Evolutionary conservation across 805 yeast genomes (phyloP).

Genomic region (Starmera dryadoides): DNA sequence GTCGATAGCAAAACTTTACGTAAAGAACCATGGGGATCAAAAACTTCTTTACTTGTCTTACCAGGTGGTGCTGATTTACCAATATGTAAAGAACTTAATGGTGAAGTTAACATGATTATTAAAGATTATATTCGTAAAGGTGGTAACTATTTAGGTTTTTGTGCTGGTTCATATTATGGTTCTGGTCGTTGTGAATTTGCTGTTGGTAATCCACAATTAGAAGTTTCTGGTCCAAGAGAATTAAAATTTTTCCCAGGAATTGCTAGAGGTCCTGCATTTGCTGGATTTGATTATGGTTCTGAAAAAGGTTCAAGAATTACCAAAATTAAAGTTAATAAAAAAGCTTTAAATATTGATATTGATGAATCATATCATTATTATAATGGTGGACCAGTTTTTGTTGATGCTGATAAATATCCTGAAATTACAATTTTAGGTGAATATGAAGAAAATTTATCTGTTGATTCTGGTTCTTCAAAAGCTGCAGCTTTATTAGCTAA

Average conservation of each 20-base stretch:
- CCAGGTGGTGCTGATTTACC: conserved; percentile 99
- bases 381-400: conserved; percentile 89
- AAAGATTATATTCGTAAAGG: conserved; percentile 64
- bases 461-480: conserved; percentile 27
- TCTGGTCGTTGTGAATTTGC: conserved; percentile 77
- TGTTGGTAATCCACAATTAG: conserved; percentile 59
- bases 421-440: conserved; percentile 69
- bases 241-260: conserved; percentile 76
- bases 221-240: conserved; percentile 83
- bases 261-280: conserved; percentile 73
- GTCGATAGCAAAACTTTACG: conserved; percentile 55
- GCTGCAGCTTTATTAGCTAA: conserved; percentile 72
- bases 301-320: conserved; percentile 72
- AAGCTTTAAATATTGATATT: conserved; percentile 22
- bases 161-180: conserved; percentile 94
- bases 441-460: conserved; percentile 51
- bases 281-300: conserved; percentile 73
- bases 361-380: conserved; percentile 39
- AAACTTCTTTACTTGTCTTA: conserved; percentile 71
- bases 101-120: conserved; percentile 57
- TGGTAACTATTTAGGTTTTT: conserved; percentile 79
- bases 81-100: conserved; percentile 64
- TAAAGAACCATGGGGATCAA: conserved; percentile 83
- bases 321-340: conserved; percentile 30
- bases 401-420: conserved; percentile 55